Base-by-base conservation (phyloP, 768 basidiomycete genomes). In the Imleria badia region DNA sequence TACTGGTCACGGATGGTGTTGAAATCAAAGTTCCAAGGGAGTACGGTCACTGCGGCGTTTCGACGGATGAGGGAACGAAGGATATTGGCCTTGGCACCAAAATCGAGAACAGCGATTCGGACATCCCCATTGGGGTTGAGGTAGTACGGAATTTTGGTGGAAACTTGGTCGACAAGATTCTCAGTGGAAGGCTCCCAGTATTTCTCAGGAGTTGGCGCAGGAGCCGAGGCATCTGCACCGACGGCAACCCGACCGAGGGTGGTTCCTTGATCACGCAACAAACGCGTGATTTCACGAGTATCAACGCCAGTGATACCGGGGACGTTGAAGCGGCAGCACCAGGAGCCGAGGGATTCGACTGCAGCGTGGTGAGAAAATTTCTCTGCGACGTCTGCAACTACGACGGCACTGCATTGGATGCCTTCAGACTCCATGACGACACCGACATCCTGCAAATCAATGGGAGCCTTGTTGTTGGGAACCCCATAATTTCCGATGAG, bases 401-500 rank as follows among this genome's bases (percentile, higher is more conserved):
- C 85, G 49, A 99, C 82, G 19, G 86, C 97, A 30, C 91, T 81
- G 72, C 95, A 98, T 68, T 98, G 94, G 36, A 99, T 87, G 56
- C 83, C 81, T 57, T 85, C 75, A 1, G 93, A 95, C 71, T 99
- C 97, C 62, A 98, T 86, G 47, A 90, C 75, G 29, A 94, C 88
- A 22, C 94, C 94, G 29, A 93, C 89, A 56, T 94, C 89, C 49
- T 81, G 80, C 17, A 78, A 79, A 68, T 97, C 81, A 36, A 80
- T 73, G 6, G 90, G 85, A 2, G 88, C 78, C 15, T 76, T 77
- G 72, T 99, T 98, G 33, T 68, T 64, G 7, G 97, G 97, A 10
- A 99, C 94, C 50, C 97, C 97, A 66, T 99, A 99, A 73, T 99
- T 99, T 38, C 97, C 97, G 60, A 99, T 97, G 73, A 99, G 84